phyloP scores from a whole-genome alignment of 306 rosid genomes.

The Mimosa pudica region DNA sequence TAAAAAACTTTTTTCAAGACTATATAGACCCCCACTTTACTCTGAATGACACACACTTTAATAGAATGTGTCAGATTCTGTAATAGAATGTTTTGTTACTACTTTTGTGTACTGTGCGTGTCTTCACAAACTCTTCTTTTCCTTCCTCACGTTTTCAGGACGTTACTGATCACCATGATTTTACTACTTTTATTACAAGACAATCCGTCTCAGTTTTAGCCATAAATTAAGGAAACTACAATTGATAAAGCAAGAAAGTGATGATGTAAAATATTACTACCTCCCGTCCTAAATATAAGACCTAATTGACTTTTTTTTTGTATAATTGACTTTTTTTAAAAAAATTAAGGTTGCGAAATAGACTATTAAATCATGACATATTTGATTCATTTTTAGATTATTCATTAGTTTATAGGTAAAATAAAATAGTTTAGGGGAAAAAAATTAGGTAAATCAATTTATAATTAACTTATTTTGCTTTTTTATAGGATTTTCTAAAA shows the following conservation, averaged over 20 bases:
- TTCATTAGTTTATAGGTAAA: too few relatives aligned
- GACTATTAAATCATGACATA: too few relatives aligned
- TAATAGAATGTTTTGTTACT: background rate
- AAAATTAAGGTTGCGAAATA: too few relatives aligned
- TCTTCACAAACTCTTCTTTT: background rate
- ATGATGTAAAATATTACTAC: background rate
- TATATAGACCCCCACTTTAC: background rate
- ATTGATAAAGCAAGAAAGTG: background rate
- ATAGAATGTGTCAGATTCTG: background rate
- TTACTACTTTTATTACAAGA: background rate
- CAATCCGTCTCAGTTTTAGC: conserved; percentile 4
- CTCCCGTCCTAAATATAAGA: too few relatives aligned
- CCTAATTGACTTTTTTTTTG: too few relatives aligned
- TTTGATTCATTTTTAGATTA: too few relatives aligned
- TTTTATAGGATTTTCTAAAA: too few relatives aligned
- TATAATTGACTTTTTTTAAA: too few relatives aligned
- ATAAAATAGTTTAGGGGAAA: too few relatives aligned
- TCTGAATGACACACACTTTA: background rate
- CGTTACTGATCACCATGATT: background rate
- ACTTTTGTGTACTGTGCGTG: background rate
- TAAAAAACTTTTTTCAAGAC: background rate
- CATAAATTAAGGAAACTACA: background rate
- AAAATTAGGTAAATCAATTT: too few relatives aligned
- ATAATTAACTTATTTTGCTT: too few relatives aligned
- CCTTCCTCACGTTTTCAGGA: too few relatives aligned